Base-by-base conservation (phyloP, 306 rosid genomes). In the Vachellia collinsii region DNA sequence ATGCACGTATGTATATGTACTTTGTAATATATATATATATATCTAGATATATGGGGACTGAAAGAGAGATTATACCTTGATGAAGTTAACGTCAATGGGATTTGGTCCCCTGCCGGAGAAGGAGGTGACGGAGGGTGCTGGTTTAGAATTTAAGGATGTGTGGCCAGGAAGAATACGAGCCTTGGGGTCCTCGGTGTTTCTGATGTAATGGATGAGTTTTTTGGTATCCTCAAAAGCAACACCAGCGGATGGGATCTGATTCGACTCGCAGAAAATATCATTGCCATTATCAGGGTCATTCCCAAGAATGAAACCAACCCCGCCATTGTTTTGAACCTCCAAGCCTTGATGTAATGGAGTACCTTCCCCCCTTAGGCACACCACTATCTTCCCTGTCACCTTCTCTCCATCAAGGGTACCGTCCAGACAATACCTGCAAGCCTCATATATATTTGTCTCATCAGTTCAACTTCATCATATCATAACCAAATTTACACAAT, bases 21-120 rank as follows among this genome's bases (percentile, higher is more conserved):
- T 29, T n/a, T n/a, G n/a, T n/a, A n/a, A n/a, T n/a, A n/a, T n/a
- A n/a, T n/a, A n/a, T n/a, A n/a, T n/a, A n/a, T n/a, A n/a, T n/a
- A n/a, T n/a, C n/a, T n/a, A n/a, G n/a, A 29, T 29, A 29, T 29
- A 29, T 29, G 34, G 34, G 34, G 34, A 29, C 1, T 0, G 14
- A 44, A 0, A 44, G 50, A 36, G 65, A 5, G 43, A 23, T 65
- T 50, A 41, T 38, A 46, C 98, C 97, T 94, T 94, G 42, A 94
- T 90, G 81, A 94, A 80, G 71, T 83, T 86, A 39, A 93, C 95
- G 56, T 94, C 97, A 78, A 94, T 47, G 37, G 81, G 37, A 75
- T 92, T 94, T n/a, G 99, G 99, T 81, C 99, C 97, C 84, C 99
- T 87, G 46, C 97, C 93, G 48, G 92, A 72, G 87, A 94, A 94